Percentiles rank a stretch among this genome's conserved stretches.
Conservation (phyloP, 2,329 filamentous ascomycete species). For the Fusarium circinatum region DNA sequence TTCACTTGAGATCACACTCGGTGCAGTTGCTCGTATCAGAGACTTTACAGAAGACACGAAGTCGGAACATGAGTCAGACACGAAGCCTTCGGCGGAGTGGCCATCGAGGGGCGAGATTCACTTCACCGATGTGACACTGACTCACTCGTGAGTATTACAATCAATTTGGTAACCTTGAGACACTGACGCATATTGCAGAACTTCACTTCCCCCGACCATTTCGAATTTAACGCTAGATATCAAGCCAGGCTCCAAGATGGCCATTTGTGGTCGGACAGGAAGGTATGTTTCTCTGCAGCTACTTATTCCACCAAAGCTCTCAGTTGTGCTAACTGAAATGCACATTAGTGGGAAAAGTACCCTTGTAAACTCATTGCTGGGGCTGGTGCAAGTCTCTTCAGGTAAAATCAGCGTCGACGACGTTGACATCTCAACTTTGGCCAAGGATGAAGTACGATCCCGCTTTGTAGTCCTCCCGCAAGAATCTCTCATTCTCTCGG, state of each 20-base stretch:
- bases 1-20: neutral
- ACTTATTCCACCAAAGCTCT: too few species aligned
- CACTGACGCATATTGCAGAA: neutral
- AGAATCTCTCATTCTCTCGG: neutral
- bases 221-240: neutral
- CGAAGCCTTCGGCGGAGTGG: neutral
- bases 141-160: neutral
- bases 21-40: neutral
- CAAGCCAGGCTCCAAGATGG: neutral
- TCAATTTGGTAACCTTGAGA: too few species aligned
- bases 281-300: neutral
- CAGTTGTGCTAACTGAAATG: too few species aligned
- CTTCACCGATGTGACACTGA: neutral
- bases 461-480: neutral
- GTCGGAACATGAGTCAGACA: neutral
- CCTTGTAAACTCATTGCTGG: neutral
- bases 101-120: neutral
- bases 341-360: neutral
- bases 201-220: neutral
- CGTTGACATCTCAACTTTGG: neutral
- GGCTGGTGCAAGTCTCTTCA: neutral
- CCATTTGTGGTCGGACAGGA: neutral
- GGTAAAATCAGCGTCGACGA: neutral
- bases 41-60: neutral
- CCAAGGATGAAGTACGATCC: neutral